Evolutionary conservation across 2,329 filamentous ascomycete species (phyloP), one percentile per base, ranked within the genome.

Genomic region (Alternaria postmessia): DNA sequence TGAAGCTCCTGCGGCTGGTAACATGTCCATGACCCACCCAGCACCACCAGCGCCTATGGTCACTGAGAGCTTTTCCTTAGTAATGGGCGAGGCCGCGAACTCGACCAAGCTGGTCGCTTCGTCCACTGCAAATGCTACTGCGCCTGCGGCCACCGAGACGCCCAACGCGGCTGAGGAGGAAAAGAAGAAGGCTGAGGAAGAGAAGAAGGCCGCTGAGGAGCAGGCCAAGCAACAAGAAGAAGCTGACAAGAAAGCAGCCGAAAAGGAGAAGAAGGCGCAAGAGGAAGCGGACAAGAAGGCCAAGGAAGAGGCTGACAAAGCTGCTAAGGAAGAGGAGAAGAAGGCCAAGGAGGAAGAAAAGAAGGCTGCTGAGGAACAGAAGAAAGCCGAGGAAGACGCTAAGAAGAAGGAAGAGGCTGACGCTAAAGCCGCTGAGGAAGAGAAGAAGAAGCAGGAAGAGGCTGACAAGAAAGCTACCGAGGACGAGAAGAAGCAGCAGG

Each of bases 61-160:
- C 16, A 61, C 57, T 7, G 58, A 54, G 11, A 63, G 61, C n/a
- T 63, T 63, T 51, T 51, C 61, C 20, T 16, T 63, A 18, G 38
- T 61, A n/a, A 54, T 54, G 51, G 57, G 41, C 4, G 53, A 57
- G 26, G 61, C 57, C 39, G 57, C 43, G 1, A 5, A 52, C 18
- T 24, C 38, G 7, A 44, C 56, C 38, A 24, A n/a, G 11, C 20
- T 22, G 26, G 20, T 42, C 3, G 38, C 51, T 49, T 20, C 28
- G 4, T n/a, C 42, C 18, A 42, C 38, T 6, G 48, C 43, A 20
- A 47, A 43, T 24, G 30, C 39, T 22, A 28, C 39, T 30, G 54
- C 44, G 30, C 22, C 38, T 34, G 26, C 28, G 7, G 41, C 41
- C 9, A 32, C 41, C 5, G 51, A 42, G 32, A 18, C 39, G 32